Base-by-base conservation (phyloP, 2,329 filamentous ascomycete genomes). In the Blastomyces percursus region DNA sequence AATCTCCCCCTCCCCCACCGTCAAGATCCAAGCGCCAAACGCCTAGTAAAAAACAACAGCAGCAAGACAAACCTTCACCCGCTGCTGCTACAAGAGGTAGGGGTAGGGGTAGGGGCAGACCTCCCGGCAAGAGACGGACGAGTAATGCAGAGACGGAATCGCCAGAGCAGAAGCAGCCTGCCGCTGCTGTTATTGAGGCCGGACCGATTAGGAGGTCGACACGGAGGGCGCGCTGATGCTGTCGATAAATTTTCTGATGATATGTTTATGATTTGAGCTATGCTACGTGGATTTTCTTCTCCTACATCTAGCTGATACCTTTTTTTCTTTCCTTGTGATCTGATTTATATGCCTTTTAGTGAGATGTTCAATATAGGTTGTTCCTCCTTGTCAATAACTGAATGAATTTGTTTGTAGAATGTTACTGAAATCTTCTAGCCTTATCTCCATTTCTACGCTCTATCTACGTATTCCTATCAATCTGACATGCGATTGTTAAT, bases 181-280 rank as follows among this genome's bases (percentile, higher is more conserved):
- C 52, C 12, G 11, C 30, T 1, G 54, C 19, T 24, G 12, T 9
- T 42, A 11, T 24, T 14, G 54, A 19, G 9, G 21, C 35, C 9
- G 54, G 19, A 24, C 46, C 48, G 19, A 35, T 56, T 35, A 62
- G 61, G 21, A 57, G 61, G 27, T 62, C 61, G 21, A 62, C 35
- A 16, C 59, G 61, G 46, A 59, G 48, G 24, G 40, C 30, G 14
- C 51, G 60, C 16, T 55, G 24, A 44, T 62, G 40, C 32, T 58
- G 27, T 42, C 24, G 35, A 57, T 57, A n/a, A 12, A 40, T 55
- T 27, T 19, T 21, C 35, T 6, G 30, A 32, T 40, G 35, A 40
- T 24, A 12, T 57, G 54, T 44, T 44, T 40, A 19, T 57, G 35
- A 27, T 24, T 21, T 57, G 54, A 57, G 27, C 54, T 40, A 27